Base-by-base conservation (phyloP, 1,284 basidiomycete genomes). In the Tilletia walkeri region DNA sequence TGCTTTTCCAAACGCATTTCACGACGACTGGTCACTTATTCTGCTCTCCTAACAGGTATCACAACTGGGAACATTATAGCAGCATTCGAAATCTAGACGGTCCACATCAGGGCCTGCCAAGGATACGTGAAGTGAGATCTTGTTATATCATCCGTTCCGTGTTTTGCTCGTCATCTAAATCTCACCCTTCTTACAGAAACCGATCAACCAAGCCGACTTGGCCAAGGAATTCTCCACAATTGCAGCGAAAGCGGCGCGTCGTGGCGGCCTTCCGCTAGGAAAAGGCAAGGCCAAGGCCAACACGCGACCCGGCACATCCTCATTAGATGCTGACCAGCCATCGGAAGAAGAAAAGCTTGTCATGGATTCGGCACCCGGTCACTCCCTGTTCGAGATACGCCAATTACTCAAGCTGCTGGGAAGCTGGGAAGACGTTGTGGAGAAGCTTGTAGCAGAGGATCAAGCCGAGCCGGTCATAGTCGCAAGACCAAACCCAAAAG, bases 11-110 rank as follows among this genome's bases (percentile, higher is more conserved):
- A 38, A 4, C 0, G 54, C 24, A 34, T 56, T 14, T 34, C 41
- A 4, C 12, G 34, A 38, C 59, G 36, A 5, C 34, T 18, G 12
- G 30, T n/a, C 6, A 18, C 34, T 16, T 3, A 41, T 14, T 16
- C 34, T 63, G 30, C 18, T 16, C 41, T 45, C 41, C 41, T 45
- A 7, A 45, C 41, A 92, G 91, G 45, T 94, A 94, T 81, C 91
- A 94, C 80, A 92, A 93, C 78, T 94, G 92, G 92, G 92, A 95
- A 80, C 93, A 95, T 83, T 95, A 94, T 81, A 93, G 92, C n/a
- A 92, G 91, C 24, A 91, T 95, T 67, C 90, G 93, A 50, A 94
- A 92, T 82, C 85, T 93, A 45, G 87, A 87, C n/a, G 93, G 93
- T 2, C 93, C 93, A 0, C 92, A 94, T 79, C 85, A 88, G 0